Conservation (phyloP, 352 stramenopile genomes). For the Blastocystis sp. region DNA sequence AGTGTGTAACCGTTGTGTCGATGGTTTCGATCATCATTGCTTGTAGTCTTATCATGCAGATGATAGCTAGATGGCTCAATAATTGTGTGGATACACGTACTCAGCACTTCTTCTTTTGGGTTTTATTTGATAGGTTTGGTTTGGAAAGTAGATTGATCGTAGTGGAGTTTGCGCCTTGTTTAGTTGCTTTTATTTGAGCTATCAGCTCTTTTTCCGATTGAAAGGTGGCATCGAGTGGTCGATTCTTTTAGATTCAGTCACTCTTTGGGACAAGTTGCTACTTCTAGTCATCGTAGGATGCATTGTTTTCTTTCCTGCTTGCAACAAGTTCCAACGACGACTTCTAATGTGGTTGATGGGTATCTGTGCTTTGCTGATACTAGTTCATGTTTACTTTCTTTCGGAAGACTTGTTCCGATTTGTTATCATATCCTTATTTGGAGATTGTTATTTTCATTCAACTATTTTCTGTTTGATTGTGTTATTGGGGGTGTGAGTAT, state of each 20-base stretch:
- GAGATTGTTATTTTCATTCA: neutral
- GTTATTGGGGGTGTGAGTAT: neutral
- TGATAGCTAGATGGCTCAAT: neutral
- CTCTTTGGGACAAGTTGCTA: neutral
- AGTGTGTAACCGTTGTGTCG: constrained; percentile 7
- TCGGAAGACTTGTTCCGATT: neutral
- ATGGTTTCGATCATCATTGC: constrained; percentile 44
- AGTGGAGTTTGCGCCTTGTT: neutral
- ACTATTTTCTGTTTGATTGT: neutral
- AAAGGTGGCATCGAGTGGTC: neutral
- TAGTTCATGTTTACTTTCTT: neutral
- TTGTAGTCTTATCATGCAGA: neutral
- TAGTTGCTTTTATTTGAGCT: neutral
- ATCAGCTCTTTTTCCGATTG: neutral
- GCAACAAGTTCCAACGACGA: neutral
- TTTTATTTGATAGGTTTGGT: neutral
- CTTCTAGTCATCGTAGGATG: neutral
- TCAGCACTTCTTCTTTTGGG: constrained; percentile 33
- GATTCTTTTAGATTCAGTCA: neutral
- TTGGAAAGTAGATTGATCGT: neutral
- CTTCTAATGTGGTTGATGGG: neutral
- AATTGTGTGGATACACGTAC: neutral
- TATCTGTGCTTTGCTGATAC: neutral
- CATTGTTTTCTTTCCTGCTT: neutral
- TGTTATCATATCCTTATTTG: constrained; percentile 12